Percentiles rank a stretch among this genome's conserved stretches.
phyloP scores from a whole-genome alignment of 2,329 filamentous ascomycete species.

The Apiospora pterosperma region DNA sequence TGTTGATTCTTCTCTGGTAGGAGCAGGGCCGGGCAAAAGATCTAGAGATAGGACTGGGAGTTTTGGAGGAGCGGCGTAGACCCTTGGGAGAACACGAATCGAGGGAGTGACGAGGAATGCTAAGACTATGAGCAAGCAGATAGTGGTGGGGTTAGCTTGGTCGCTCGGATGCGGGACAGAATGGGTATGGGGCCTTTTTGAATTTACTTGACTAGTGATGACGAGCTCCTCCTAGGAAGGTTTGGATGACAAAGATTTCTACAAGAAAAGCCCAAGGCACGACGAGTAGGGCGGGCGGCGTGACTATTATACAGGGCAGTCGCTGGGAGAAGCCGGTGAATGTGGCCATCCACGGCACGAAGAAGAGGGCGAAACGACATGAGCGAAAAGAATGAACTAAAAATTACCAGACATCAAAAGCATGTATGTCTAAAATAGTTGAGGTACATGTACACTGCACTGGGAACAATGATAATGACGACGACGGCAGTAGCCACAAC shows the following conservation, averaged over 20 bases:
- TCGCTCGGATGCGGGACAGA: background rate
- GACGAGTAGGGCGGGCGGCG: background rate
- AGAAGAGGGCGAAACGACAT: conserved; percentile 10
- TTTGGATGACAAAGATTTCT: conserved; percentile 3
- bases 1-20: conserved; percentile 55
- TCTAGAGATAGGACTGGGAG: background rate
- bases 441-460: background rate
- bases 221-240: background rate
- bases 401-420: background rate
- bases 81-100: background rate
- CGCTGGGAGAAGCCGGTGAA: conserved; percentile 2
- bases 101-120: background rate
- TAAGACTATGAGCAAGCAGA: background rate
- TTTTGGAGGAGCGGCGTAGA: background rate
- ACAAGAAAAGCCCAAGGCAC: background rate
- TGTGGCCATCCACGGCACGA: conserved; percentile 8
- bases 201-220: conserved; percentile 2
- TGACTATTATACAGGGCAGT: background rate
- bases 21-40: conserved; percentile 56
- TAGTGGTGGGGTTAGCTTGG: conserved; percentile 1
- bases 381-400: background rate
- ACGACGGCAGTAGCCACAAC: too few relatives aligned
- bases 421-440: background rate
- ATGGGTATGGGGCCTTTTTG: background rate
- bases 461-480: background rate